Conservation (phyloP, 768 basidiomycete species). For the Gautieria morchelliformis region DNA sequence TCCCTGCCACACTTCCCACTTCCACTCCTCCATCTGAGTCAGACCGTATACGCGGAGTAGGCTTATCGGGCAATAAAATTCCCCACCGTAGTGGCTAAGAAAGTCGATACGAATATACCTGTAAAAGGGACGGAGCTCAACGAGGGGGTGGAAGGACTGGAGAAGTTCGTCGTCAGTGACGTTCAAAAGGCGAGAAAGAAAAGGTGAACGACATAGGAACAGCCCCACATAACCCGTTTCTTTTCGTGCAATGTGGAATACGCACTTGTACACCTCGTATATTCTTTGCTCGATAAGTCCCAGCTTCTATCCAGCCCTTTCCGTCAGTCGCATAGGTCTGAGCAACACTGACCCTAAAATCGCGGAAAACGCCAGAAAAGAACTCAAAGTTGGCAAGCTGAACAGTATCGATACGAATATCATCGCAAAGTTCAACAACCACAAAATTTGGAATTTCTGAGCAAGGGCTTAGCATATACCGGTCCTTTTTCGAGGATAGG, state of each 20-base stretch:
- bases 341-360: slow-evolving; percentile 73
- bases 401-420: slow-evolving; percentile 92
- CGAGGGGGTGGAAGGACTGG: slow-evolving; percentile 71
- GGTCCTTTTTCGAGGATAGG: slow-evolving; percentile 80
- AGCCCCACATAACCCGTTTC: background rate
- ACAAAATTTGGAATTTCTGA: slow-evolving; percentile 57
- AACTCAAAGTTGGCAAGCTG: slow-evolving; percentile 97
- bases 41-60: slow-evolving; percentile 90
- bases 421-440: slow-evolving; percentile 94
- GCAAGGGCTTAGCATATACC: slow-evolving; percentile 97
- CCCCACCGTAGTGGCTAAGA: slow-evolving; percentile 83
- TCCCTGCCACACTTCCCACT: slow-evolving; percentile 78
- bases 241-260: slow-evolving; percentile 1
- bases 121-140: slow-evolving; percentile 74
- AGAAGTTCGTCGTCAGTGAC: background rate
- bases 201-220: background rate
- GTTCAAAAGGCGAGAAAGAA: background rate
- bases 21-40: slow-evolving; percentile 94
- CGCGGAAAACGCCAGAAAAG: slow-evolving; percentile 93
- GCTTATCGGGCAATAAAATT: slow-evolving; percentile 94
- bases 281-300: slow-evolving; percentile 77
- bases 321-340: slow-evolving; percentile 46
- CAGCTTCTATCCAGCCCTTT: slow-evolving; percentile 65
- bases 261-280: slow-evolving; percentile 82
- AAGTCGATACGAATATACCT: slow-evolving; percentile 93